Conservation (phyloP, 805 yeast genomes). For the Saccharomycopsis selenospora region DNA sequence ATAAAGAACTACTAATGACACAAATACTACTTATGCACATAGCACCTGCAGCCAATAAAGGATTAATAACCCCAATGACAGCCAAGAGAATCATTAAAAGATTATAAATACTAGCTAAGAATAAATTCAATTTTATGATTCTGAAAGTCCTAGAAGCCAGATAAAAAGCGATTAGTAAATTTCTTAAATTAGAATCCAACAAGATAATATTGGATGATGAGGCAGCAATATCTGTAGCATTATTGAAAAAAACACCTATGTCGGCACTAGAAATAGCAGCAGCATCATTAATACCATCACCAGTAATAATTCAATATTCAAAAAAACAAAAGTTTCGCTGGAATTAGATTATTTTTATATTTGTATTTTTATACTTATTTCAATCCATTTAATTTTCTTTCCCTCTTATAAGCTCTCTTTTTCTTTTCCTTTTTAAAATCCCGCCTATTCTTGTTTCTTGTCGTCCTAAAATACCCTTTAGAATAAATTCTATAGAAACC, state of each 20-base stretch:
- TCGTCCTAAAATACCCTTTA: no score
- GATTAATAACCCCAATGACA: conserved; percentile 87
- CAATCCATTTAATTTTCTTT: no score
- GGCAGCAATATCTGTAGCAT: conserved; percentile 94
- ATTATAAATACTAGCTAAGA: conserved; percentile 85
- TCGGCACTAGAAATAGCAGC: conserved; percentile 89
- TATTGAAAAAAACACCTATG: conserved; percentile 83
- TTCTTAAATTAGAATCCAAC: conserved; percentile 30
- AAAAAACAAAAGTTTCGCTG: no score
- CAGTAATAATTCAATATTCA: no score
- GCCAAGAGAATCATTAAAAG: conserved; percentile 85
- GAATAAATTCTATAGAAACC: no score
- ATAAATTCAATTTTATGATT: conserved; percentile 71
- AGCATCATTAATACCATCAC: conserved; percentile 97
- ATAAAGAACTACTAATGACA: conserved; percentile 73
- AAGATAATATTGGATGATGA: conserved; percentile 94
- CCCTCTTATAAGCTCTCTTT: conserved; percentile 52
- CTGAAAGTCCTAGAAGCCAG: conserved; percentile 63
- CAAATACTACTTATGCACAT: conserved; percentile 93
- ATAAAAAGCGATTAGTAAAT: conserved; percentile 52
- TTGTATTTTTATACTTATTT: no score
- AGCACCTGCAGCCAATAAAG: conserved; percentile 82
- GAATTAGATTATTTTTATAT: no score
- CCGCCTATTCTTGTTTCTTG: no score
- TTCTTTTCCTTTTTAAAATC: background rate